Percentiles rank a stretch among this genome's conserved stretches.
phyloP scores from a whole-genome alignment of 2,329 filamentous ascomycete species.

The Fusarium sp. region DNA sequence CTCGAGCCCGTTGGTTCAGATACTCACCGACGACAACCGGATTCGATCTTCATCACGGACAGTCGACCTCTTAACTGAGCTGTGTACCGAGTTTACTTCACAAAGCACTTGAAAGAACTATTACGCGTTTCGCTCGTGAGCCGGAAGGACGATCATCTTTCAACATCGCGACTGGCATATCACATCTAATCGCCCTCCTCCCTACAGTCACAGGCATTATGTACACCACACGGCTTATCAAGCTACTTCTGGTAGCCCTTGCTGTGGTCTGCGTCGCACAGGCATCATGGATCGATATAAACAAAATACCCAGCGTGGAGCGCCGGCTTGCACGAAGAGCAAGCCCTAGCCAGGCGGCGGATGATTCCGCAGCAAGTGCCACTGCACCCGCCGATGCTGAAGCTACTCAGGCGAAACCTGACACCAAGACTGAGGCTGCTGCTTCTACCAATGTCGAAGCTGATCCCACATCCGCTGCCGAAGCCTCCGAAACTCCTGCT shows the following conservation, averaged over 20 bases:
- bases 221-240: conserved; percentile 61
- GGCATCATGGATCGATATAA: conserved; percentile 53
- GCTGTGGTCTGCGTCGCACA: conserved; percentile 62
- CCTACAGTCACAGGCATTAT: conserved; percentile 52
- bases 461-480: conserved; percentile 21
- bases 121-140: conserved; percentile 21
- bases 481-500: conserved; percentile 18
- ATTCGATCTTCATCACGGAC: conserved; percentile 11
- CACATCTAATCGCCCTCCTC: conserved; percentile 6
- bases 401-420: conserved; percentile 24
- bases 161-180: conserved; percentile 6
- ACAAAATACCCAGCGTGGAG: conserved; percentile 41
- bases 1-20: conserved; percentile 18
- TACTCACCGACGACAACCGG: conserved; percentile 11
- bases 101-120: not conserved
- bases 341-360: conserved; percentile 28
- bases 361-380: conserved; percentile 29
- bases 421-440: conserved; percentile 3
- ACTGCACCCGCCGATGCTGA: conserved; percentile 20
- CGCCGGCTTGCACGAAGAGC: conserved; percentile 43
- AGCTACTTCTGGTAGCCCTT: conserved; percentile 64
- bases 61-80: conserved; percentile 2
- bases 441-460: conserved; percentile 19
- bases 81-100: conserved; percentile 21
- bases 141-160: conserved; percentile 8